A percentile compares a stretch with the other conserved stretches of the same genome.
Conservation (phyloP, 1,284 basidiomycete species). For the Ceratobasidium sp. region DNA sequence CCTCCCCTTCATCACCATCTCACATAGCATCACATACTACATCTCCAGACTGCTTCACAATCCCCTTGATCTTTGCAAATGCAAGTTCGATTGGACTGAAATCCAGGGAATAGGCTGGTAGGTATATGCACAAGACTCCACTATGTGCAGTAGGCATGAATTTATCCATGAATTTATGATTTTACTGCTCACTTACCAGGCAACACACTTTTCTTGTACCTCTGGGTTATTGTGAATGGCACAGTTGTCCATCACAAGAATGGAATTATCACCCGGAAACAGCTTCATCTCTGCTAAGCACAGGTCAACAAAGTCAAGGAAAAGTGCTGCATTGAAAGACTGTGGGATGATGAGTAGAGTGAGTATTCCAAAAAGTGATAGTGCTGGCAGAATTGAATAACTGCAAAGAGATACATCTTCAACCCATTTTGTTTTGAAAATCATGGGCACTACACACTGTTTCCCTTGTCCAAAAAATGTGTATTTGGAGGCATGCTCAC, state of each 20-base stretch:
- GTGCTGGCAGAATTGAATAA: slow-evolving; percentile 2
- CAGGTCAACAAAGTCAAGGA: slow-evolving; percentile 6
- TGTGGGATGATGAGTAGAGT: neutral
- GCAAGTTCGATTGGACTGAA: slow-evolving; percentile 10
- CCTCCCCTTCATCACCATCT: neutral
- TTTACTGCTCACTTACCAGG: slow-evolving; percentile 4
- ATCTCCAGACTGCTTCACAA: neutral
- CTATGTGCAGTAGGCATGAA: no score
- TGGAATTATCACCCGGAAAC: neutral
- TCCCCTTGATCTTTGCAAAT: slow-evolving; percentile 11
- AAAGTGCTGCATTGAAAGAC: neutral
- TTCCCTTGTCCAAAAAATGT: slow-evolving; percentile 39
- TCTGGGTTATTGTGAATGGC: neutral
- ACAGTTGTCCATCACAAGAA: slow-evolving; percentile 17
- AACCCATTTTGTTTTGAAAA: neutral
- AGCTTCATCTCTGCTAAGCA: slow-evolving; percentile 1
- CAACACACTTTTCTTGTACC: neutral
- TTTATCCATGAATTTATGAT: neutral
- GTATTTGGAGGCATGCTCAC: slow-evolving; percentile 16
- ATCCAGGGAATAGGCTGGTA: neutral
- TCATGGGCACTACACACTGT: slow-evolving; percentile 18
- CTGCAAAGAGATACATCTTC: slow-evolving; percentile 1
- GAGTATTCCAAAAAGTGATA: neutral
- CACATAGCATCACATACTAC: neutral
- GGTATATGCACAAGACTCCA: no score